Conservation (phyloP, 768 basidiomycete species). For the Lentinula guzmanii region DNA sequence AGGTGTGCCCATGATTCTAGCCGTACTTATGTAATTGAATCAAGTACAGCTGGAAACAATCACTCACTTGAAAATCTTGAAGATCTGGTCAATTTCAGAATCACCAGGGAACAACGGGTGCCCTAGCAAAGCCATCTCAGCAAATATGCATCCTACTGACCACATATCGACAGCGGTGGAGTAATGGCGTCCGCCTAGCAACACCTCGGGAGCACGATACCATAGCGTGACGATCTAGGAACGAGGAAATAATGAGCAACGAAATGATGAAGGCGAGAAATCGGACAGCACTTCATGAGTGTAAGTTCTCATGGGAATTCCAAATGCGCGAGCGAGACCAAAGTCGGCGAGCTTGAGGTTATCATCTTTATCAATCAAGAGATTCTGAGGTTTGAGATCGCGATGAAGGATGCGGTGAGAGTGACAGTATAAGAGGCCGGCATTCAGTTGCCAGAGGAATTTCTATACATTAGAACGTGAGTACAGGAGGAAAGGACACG, state of each 20-base stretch:
- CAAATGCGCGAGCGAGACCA: constrained; percentile 93
- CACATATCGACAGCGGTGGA: constrained; percentile 99
- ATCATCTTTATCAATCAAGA: constrained; percentile 83
- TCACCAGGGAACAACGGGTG: constrained; percentile 94
- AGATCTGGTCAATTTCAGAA: constrained; percentile 99
- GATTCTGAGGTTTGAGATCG: constrained; percentile 94
- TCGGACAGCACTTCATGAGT: constrained; percentile 79
- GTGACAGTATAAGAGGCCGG: constrained; percentile 91
- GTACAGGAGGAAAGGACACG: constrained; percentile 7
- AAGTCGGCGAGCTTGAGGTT: constrained; percentile 97
- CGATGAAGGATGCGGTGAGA: constrained; percentile 95
- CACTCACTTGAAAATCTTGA: constrained; percentile 93
- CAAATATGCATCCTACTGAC: constrained; percentile 99
- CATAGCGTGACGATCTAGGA: constrained; percentile 94
- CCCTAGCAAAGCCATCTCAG: constrained; percentile 95
- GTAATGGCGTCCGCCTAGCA: constrained; percentile 94
- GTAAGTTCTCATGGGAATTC: constrained; percentile 98
- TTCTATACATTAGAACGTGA: constrained; percentile 46
- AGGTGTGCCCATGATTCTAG: constrained; percentile 90
- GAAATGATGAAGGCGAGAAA: neutral
- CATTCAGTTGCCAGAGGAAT: constrained; percentile 92
- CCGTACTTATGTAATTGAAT: neutral
- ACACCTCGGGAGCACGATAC: constrained; percentile 98
- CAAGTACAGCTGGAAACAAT: neutral
- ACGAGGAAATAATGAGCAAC: neutral